Conservation (phyloP, 2,329 filamentous ascomycete genomes). For the Colletotrichum gigasporum region DNA sequence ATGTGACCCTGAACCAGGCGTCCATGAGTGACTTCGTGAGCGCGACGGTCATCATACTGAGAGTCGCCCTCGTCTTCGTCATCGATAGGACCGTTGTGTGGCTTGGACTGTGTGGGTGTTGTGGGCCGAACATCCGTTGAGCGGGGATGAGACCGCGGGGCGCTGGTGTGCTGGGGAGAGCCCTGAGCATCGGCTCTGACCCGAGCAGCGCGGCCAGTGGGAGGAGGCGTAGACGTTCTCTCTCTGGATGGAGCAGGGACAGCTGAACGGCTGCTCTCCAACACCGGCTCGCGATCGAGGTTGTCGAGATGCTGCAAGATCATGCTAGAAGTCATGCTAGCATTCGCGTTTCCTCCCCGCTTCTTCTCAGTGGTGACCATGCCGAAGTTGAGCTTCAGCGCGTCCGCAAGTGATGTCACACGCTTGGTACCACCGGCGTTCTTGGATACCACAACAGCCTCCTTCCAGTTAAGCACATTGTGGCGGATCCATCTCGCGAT, state of each 20-base stretch:
- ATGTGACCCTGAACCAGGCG: constrained; percentile 93
- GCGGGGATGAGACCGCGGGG: constrained; percentile 36
- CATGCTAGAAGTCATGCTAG: constrained; percentile 84
- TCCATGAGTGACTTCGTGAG: constrained; percentile 89
- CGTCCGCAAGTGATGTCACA: constrained; percentile 94
- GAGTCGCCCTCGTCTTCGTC: constrained; percentile 48
- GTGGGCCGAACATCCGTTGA: constrained; percentile 29
- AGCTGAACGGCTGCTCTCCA: constrained; percentile 46
- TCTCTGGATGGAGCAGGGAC: constrained; percentile 35
- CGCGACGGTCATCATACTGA: constrained; percentile 81
- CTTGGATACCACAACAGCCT: constrained; percentile 97
- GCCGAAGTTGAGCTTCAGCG: constrained; percentile 96
- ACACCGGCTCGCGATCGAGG: constrained; percentile 56
- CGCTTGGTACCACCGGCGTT: constrained; percentile 97
- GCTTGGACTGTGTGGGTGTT: constrained; percentile 25
- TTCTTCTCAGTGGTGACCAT: constrained; percentile 89
- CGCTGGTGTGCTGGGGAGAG: constrained; percentile 25
- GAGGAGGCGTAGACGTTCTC: constrained; percentile 29
- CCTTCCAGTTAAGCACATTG: constrained; percentile 87
- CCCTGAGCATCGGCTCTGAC: constrained; percentile 28
- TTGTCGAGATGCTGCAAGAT: constrained; percentile 76
- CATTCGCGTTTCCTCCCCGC: constrained; percentile 72
- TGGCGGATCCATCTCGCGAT: constrained; percentile 95
- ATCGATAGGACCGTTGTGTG: constrained; percentile 3
- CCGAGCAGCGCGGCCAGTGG: constrained; percentile 9